Evolutionary conservation across 371 early-diverging fungal species (phyloP).

Genomic region (Mucor indicus): DNA sequence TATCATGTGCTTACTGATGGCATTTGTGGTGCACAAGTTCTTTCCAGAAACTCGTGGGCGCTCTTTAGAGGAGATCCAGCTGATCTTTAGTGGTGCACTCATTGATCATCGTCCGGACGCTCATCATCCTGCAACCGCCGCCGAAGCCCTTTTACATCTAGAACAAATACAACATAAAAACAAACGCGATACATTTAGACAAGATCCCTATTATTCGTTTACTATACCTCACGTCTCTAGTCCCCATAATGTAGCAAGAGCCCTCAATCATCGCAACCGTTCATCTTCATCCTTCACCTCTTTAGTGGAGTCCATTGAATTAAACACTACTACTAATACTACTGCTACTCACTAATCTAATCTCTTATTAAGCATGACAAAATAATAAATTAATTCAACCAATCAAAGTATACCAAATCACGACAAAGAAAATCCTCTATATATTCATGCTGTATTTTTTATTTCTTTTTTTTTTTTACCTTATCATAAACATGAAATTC

Average conservation of each 20-base stretch:
- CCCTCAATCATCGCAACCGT: neutral
- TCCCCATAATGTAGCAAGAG: constrained; percentile 12
- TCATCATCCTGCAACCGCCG: constrained; percentile 49
- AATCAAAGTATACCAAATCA: no score
- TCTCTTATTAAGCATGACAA: no score
- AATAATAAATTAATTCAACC: no score
- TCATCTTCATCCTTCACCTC: no score
- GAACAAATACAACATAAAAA: constrained; percentile 23
- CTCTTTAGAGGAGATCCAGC: constrained; percentile 45
- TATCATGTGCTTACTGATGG: constrained; percentile 52
- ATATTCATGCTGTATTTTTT: no score
- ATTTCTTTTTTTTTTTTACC: constrained; percentile 1
- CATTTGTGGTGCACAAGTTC: constrained; percentile 58
- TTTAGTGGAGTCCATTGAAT: no score
- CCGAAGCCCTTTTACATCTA: constrained; percentile 32
- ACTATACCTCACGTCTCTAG: constrained; percentile 10
- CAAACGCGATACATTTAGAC: constrained; percentile 7
- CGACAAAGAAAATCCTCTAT: no score
- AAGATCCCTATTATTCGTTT: neutral
- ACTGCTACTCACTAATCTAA: no score
- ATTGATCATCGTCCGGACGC: constrained; percentile 42
- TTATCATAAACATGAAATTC: constrained; percentile 10
- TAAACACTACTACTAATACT: no score
- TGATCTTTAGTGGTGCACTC: constrained; percentile 47
- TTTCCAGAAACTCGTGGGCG: constrained; percentile 75